These are phyloP conservation scores for Anisodus tanguticus DNA, from an alignment of 257 asterid species.

Conservation along the genomic window DNA sequence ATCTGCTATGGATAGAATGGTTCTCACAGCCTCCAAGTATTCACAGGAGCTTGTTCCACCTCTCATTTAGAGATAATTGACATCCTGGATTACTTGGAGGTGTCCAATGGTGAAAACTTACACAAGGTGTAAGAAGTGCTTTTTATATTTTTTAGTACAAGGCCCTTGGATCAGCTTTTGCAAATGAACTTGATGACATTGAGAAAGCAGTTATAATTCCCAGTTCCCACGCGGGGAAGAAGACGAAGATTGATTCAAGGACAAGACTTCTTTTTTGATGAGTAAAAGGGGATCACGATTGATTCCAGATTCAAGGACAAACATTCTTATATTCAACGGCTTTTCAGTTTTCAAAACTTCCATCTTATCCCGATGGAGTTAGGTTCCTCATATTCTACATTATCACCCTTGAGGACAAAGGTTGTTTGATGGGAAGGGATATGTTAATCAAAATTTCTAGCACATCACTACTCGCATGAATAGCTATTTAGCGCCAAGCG, in stretches of 20 bases:
- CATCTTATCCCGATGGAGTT: not conserved
- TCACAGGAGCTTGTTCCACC: slow-evolving; percentile 69
- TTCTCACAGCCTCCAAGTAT: slow-evolving; percentile 58
- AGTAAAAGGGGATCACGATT: not conserved
- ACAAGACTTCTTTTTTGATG: not conserved
- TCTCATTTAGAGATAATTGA: slow-evolving; percentile 70
- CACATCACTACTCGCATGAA: not conserved
- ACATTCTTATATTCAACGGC: not conserved
- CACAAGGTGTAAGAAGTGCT: slow-evolving; percentile 57
- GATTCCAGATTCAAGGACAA: not conserved
- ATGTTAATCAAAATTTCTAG: not conserved
- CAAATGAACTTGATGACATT: slow-evolving; percentile 77
- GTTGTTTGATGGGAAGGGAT: not conserved
- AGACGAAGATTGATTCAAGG: not conserved
- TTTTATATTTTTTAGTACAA: slow-evolving; percentile 39
- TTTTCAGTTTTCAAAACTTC: not conserved
- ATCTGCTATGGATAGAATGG: slow-evolving; percentile 71
- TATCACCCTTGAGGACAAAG: not conserved
- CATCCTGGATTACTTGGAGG: slow-evolving; percentile 84
- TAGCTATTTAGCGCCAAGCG: not conserved
- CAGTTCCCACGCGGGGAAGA: not conserved
- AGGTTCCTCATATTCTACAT: not conserved
- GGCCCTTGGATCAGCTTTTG: slow-evolving; percentile 61
- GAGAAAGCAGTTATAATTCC: slow-evolving; percentile 54
- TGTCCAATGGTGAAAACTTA: slow-evolving; percentile 61